phyloP scores from a whole-genome alignment of 306 rosid genomes.

The Quercus agrifolia region DNA sequence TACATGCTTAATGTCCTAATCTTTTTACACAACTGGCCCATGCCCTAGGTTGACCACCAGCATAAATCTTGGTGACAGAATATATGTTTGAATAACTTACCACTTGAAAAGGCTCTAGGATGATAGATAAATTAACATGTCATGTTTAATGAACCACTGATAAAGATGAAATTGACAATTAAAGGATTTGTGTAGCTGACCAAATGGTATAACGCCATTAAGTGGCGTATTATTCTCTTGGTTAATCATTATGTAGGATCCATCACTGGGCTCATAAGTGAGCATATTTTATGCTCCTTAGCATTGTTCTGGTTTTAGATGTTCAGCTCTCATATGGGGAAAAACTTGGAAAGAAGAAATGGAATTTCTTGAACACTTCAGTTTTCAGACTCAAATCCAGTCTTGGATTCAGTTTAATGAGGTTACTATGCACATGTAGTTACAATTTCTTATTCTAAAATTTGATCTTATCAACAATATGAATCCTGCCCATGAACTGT shows the following conservation, averaged over 20 bases:
- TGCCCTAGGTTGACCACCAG: background rate
- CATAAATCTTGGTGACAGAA: background rate
- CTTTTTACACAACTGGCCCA: background rate
- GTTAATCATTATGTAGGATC: background rate
- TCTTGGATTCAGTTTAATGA: background rate
- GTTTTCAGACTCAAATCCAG: background rate
- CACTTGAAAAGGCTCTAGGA: background rate
- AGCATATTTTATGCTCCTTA: background rate
- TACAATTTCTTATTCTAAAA: background rate
- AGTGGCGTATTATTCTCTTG: background rate
- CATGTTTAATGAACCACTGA: too few species aligned
- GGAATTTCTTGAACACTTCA: background rate
- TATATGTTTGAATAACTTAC: background rate
- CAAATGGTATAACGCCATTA: background rate
- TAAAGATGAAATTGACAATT: too few species aligned
- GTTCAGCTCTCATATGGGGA: background rate
- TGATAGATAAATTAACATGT: background rate
- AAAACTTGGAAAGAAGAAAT: background rate
- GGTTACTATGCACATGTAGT: background rate
- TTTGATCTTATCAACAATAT: background rate
- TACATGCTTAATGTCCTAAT: too few species aligned
- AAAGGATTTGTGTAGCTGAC: too few species aligned
- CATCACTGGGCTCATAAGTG: background rate
- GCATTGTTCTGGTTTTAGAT: background rate
- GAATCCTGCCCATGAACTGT: background rate